Evolutionary conservation across 2,329 filamentous ascomycete species (phyloP).

Genomic region (Pleomassaria siparia): DNA sequence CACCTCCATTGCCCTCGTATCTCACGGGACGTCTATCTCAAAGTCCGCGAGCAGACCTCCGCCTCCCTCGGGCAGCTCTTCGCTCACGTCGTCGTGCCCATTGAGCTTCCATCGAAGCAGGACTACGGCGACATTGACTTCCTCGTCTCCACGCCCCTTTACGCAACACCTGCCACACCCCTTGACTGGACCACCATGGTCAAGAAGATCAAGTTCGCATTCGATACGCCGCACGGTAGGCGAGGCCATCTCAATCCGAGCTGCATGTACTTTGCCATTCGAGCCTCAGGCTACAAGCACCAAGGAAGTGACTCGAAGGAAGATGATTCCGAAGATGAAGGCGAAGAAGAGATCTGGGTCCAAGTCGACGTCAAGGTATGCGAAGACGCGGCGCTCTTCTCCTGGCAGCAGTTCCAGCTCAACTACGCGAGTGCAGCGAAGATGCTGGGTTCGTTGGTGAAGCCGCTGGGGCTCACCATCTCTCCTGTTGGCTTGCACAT

Average conservation of each 20-base stretch:
- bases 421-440: conserved; percentile 26
- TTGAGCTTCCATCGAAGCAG: conserved; percentile 25
- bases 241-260: conserved; percentile 15
- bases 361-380: conserved; percentile 32
- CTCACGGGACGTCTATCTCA: conserved; percentile 16
- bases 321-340: too few relatives aligned
- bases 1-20: conserved; percentile 27
- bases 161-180: not conserved
- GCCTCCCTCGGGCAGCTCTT: conserved; percentile 20
- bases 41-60: conserved; percentile 14
- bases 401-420: conserved; percentile 24
- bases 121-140: conserved; percentile 30
- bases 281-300: conserved; percentile 4
- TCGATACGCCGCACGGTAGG: conserved; percentile 20
- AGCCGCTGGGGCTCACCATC: conserved; percentile 28
- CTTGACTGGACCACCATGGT: conserved; percentile 19
- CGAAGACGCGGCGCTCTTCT: conserved; percentile 17
- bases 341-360: conserved; percentile 14
- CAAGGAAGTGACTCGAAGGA: too few relatives aligned
- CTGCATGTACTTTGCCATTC: conserved; percentile 29
- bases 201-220: conserved; percentile 13
- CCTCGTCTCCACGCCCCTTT: conserved; percentile 19
- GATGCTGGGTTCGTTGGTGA: conserved; percentile 28
- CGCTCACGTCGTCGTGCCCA: conserved; percentile 24
- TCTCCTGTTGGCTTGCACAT: conserved; percentile 25